Evolutionary conservation across 129 eudicot genomes (phyloP), one percentile per base, ranked within the genome.

Genomic region (Chrysanthemum makinoi): DNA sequence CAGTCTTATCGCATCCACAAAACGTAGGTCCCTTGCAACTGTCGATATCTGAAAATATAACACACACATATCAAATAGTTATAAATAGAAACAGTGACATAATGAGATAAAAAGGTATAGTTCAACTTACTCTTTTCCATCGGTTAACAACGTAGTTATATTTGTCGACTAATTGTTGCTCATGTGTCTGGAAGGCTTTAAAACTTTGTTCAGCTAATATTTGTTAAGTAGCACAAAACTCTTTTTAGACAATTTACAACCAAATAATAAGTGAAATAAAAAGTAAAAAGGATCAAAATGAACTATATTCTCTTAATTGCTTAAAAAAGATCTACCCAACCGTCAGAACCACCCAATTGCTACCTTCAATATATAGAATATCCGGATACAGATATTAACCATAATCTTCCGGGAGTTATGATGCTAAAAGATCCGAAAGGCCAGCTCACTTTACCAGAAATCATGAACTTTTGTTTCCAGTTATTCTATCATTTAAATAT

Each of bases 101-200:
- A 57, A 44, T 4, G 24, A n/a, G 22, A 6, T 28, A 67, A 62
- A 54, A 71, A 22, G 3, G 53, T 5, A 50, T 13, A 57, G 51
- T 46, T 48, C 17, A 65, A 82, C 97, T 87, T 74, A 94, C 98
- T 84, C 98, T 80, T 89, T 80, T 87, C 98, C 96, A 89, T 50
- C 87, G 81, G 80, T 88, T 78, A 79, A 94, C 87, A 62, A 93
- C 96, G 75, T 83, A 84, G 66, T 94, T 94, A 69, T 94, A 86
- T 81, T 89, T 94, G 90, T 85, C 89, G 75, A 87, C 86, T 80
- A 94, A 77, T 49, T 87, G 89, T 16, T 87, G 83, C 84, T 94
- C 98, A 73, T 80, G 88, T 53, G 83, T 69, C 65, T 78, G 88
- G 71, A 93, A 94, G 50, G 83, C 84, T 87, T 87, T 94, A 80